phyloP scores from a whole-genome alignment of 2,329 filamentous ascomycete genomes.

The Hymenoscyphus infarciens region DNA sequence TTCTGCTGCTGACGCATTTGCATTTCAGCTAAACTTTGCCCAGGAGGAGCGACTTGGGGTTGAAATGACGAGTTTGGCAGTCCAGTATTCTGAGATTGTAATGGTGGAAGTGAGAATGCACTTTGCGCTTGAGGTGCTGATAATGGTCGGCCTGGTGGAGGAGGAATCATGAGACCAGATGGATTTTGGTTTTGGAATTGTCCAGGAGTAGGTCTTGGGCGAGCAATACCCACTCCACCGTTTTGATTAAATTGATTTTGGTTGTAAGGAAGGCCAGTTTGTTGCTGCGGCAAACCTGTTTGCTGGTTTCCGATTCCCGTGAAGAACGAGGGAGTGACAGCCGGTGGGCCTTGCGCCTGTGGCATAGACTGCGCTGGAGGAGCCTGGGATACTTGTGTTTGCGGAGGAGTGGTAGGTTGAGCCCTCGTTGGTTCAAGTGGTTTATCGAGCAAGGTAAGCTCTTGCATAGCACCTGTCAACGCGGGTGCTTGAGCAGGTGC shows the following conservation, averaged over 20 bases:
- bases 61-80: constrained; percentile 50
- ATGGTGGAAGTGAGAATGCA: constrained; percentile 67
- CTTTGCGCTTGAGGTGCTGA: constrained; percentile 83
- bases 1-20: constrained; percentile 52
- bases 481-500: constrained; percentile 42
- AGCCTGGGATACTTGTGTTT: constrained; percentile 23
- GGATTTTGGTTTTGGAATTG: constrained; percentile 52
- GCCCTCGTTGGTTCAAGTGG: constrained; percentile 53
- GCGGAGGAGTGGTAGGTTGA: constrained; percentile 34
- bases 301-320: constrained; percentile 46
- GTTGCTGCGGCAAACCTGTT: constrained; percentile 38
- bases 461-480: constrained; percentile 67
- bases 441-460: constrained; percentile 60
- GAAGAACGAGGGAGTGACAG: constrained; percentile 59
- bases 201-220: constrained; percentile 72
- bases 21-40: constrained; percentile 74
- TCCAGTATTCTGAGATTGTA: constrained; percentile 85
- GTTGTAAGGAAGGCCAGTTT: constrained; percentile 36
- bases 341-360: constrained; percentile 40
- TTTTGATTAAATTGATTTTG: constrained; percentile 37
- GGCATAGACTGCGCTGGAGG: constrained; percentile 36
- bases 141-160: constrained; percentile 71
- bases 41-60: constrained; percentile 63
- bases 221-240: constrained; percentile 38
- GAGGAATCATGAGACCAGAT: constrained; percentile 68